A percentile compares a stretch with the other conserved stretches of the same genome.
Conservation (phyloP, 345 rosid genomes). For the Luvunga scandens region DNA sequence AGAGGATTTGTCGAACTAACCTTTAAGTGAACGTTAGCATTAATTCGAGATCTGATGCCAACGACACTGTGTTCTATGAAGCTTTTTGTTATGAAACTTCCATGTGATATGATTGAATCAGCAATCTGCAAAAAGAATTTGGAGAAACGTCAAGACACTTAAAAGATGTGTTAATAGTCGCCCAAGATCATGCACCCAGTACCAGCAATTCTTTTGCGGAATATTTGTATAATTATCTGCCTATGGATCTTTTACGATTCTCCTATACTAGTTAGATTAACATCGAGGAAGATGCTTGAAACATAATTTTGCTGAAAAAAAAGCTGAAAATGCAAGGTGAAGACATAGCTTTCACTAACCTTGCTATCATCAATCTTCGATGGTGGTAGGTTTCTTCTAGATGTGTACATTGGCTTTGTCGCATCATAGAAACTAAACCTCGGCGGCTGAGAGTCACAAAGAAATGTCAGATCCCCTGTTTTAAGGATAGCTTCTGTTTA, state of each 20-base stretch:
- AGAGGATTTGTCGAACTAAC: constrained; percentile 31
- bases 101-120: constrained; percentile 89
- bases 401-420: constrained; percentile 81
- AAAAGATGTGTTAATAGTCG: background rate
- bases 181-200: background rate
- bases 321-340: constrained; percentile 3
- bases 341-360: constrained; percentile 33
- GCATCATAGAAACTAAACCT: constrained; percentile 95
- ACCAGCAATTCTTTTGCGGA: background rate
- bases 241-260: background rate
- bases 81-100: constrained; percentile 73
- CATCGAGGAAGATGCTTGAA: background rate
- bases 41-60: constrained; percentile 87
- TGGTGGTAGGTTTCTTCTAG: constrained; percentile 93
- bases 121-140: constrained; percentile 45
- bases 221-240: background rate
- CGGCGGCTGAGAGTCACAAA: constrained; percentile 58
- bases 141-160: background rate
- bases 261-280: background rate
- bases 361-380: constrained; percentile 72
- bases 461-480: constrained; percentile 7
- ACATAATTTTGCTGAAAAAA: background rate
- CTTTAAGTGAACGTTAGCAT: constrained; percentile 72
- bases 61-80: constrained; percentile 81
- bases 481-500: background rate